Percentiles rank a stretch among this genome's conserved stretches.
These are phyloP conservation scores for Babesia ovis DNA, from an alignment of 169 alveolate species.

Conservation along the genomic window DNA sequence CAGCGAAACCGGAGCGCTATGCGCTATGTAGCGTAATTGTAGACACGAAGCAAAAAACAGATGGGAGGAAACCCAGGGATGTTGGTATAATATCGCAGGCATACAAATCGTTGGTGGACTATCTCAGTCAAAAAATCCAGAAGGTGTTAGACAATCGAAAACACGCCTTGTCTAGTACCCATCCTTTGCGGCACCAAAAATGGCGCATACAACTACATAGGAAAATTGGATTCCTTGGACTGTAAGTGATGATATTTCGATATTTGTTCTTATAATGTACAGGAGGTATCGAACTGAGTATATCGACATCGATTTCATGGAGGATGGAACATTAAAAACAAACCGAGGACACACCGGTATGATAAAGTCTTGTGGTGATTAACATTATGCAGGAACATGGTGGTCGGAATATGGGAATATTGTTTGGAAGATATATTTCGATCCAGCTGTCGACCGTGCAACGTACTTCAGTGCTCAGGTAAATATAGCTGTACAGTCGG, in stretches of 20 bases:
- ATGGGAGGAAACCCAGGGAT: neutral
- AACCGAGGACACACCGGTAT: constrained; percentile 48
- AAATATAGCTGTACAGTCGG: no score
- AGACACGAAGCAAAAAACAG: neutral
- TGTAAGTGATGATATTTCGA: constrained; percentile 3
- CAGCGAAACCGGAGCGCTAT: neutral
- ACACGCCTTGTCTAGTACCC: constrained; percentile 27
- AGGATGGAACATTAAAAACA: constrained; percentile 52
- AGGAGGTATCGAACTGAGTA: constrained; percentile 32
- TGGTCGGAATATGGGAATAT: constrained; percentile 62
- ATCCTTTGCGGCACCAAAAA: constrained; percentile 57
- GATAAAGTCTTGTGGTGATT: neutral
- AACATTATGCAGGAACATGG: constrained; percentile 40
- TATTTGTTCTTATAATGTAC: neutral
- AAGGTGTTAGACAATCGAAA: constrained; percentile 18
- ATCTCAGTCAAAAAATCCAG: neutral
- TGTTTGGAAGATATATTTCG: constrained; percentile 48
- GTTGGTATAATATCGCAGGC: neutral
- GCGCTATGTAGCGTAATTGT: neutral
- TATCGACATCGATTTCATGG: constrained; percentile 36
- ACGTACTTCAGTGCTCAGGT: constrained; percentile 65
- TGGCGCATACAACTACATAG: constrained; percentile 35
- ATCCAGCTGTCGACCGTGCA: constrained; percentile 11
- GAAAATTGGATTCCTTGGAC: constrained; percentile 19
- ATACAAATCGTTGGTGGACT: neutral